Evolutionary conservation across 2,329 filamentous ascomycete genomes (phyloP).

Genomic region (Xylariaceae sp.): DNA sequence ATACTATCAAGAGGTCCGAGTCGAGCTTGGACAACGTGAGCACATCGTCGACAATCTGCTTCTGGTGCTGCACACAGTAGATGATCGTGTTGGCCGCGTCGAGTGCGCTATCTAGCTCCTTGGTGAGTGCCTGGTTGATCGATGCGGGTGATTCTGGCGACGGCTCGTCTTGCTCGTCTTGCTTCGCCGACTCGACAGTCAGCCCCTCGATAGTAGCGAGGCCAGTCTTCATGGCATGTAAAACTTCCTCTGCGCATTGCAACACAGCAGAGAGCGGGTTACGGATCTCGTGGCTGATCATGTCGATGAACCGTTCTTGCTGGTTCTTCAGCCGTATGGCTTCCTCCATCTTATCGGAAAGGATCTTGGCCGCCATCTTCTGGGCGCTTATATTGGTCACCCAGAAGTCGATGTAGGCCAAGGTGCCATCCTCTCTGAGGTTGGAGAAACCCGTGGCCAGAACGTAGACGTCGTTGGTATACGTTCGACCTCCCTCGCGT

Average conservation of each 20-base stretch:
- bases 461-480: slow-evolving; percentile 21
- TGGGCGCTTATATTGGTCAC: slow-evolving; percentile 26
- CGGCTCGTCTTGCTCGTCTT: no score
- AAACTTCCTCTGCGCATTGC: slow-evolving; percentile 27
- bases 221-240: slow-evolving; percentile 22
- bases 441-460: slow-evolving; percentile 22
- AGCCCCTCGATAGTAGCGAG: slow-evolving; percentile 7
- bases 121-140: slow-evolving; percentile 18
- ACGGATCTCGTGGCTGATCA: slow-evolving; percentile 29
- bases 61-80: slow-evolving; percentile 74
- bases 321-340: slow-evolving; percentile 24
- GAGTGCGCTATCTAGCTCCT: slow-evolving; percentile 54
- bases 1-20: slow-evolving; percentile 66
- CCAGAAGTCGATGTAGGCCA: slow-evolving; percentile 28
- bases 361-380: slow-evolving; percentile 24
- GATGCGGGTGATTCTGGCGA: background rate
- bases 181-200: background rate
- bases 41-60: slow-evolving; percentile 71
- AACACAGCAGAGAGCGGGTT: slow-evolving; percentile 27
- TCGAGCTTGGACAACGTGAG: slow-evolving; percentile 71
- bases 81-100: slow-evolving; percentile 74
- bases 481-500: slow-evolving; percentile 18
- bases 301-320: slow-evolving; percentile 28
- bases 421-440: slow-evolving; percentile 20
- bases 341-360: slow-evolving; percentile 27